These are phyloP conservation scores for Alternaria dauci DNA, from an alignment of 2,329 filamentous ascomycete species.

Conservation along the genomic window DNA sequence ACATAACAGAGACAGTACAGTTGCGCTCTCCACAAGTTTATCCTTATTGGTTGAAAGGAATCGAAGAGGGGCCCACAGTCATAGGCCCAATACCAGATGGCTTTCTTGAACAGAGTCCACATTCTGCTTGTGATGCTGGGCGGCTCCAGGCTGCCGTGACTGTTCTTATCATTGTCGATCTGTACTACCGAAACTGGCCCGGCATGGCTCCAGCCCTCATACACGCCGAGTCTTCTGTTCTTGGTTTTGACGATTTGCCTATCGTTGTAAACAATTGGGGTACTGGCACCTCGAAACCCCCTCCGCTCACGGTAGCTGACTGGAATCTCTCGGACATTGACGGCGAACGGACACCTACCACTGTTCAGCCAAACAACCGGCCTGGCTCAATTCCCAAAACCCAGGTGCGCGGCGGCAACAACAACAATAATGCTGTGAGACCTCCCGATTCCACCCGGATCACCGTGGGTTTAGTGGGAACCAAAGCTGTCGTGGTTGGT, in stretches of 20 bases:
- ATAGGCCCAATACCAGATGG: conserved; percentile 47
- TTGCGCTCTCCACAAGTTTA: conserved; percentile 49
- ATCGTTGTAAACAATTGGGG: conserved; percentile 20
- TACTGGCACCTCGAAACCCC: conserved; percentile 10
- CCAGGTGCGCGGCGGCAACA: conserved; percentile 3
- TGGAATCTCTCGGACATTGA: conserved; percentile 18
- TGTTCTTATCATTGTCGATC: conserved; percentile 54
- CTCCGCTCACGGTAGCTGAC: conserved; percentile 24
- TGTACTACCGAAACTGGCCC: conserved; percentile 42
- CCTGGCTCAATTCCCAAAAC: conserved; percentile 15
- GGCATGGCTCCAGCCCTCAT: conserved; percentile 33
- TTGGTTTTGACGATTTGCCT: conserved; percentile 35
- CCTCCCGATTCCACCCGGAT: conserved; percentile 21
- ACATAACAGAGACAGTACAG: conserved; percentile 46
- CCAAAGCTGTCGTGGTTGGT: conserved; percentile 40
- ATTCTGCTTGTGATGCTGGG: conserved; percentile 47
- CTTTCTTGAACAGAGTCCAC: conserved; percentile 47
- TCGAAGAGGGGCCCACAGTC: conserved; percentile 35
- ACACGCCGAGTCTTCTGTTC: conserved; percentile 40
- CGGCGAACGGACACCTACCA: conserved; percentile 12
- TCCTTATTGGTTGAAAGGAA: conserved; percentile 46
- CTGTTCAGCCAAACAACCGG: conserved; percentile 7
- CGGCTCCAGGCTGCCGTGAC: conserved; percentile 52
- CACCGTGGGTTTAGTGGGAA: conserved; percentile 40
- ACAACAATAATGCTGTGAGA: conserved; percentile 9